Conservation (phyloP, 129 eudicot genomes). For the Saussurea involucrata region DNA sequence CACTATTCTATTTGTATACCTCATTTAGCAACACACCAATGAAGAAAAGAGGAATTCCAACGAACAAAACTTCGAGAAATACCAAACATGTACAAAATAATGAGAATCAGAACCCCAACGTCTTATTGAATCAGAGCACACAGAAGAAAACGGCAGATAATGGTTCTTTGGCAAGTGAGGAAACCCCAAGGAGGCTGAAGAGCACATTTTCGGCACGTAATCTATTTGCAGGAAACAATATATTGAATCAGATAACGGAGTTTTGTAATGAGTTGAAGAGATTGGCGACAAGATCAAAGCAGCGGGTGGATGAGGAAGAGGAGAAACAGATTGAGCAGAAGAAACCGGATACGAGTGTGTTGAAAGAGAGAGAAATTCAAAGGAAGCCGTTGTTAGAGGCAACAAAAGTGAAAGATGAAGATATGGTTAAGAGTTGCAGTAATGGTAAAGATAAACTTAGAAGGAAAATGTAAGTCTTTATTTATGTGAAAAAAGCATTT, state of each 20-base stretch:
- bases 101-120: slow-evolving; percentile 70
- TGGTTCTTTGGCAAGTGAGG: slow-evolving; percentile 3
- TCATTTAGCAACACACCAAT: slow-evolving; percentile 45
- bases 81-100: slow-evolving; percentile 36
- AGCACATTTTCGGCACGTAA: slow-evolving; percentile 60
- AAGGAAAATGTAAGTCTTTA: slow-evolving; percentile 38
- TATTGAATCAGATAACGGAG: slow-evolving; percentile 53
- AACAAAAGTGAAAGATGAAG: slow-evolving; percentile 29
- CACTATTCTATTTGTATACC: neutral
- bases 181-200: slow-evolving; percentile 41
- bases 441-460: slow-evolving; percentile 36
- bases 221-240: slow-evolving; percentile 57
- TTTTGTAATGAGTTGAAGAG: slow-evolving; percentile 72
- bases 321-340: slow-evolving; percentile 12
- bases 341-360: slow-evolving; percentile 6
- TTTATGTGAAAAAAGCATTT: neutral
- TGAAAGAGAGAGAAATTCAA: slow-evolving; percentile 34
- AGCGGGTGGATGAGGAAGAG: slow-evolving; percentile 21
- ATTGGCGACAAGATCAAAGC: slow-evolving; percentile 45
- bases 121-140: slow-evolving; percentile 40
- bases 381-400: slow-evolving; percentile 61
- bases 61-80: slow-evolving; percentile 14
- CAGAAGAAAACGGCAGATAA: slow-evolving; percentile 31
- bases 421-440: slow-evolving; percentile 16
- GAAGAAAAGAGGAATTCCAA: slow-evolving; percentile 51